Evolutionary conservation across 2,329 filamentous ascomycete genomes (phyloP).

Genomic region (Phaeophleospora eucalypticola): DNA sequence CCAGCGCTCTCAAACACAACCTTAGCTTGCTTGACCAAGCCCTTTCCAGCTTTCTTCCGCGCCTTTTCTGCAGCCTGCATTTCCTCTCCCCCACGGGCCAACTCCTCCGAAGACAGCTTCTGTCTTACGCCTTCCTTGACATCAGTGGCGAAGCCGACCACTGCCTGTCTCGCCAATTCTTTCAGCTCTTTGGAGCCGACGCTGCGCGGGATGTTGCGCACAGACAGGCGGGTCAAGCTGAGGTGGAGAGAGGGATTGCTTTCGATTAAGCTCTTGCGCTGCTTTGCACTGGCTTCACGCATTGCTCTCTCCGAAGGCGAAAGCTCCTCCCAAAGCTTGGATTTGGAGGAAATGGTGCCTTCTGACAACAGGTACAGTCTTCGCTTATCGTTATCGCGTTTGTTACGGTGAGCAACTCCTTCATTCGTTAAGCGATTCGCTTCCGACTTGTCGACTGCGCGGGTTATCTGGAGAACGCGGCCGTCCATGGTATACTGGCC

Average conservation of each 20-base stretch:
- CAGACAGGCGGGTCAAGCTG: slow-evolving; percentile 80
- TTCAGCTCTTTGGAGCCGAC: slow-evolving; percentile 86
- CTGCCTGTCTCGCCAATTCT: slow-evolving; percentile 81
- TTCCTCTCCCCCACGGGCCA: slow-evolving; percentile 70
- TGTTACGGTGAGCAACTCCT: slow-evolving; percentile 58
- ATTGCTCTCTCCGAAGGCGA: slow-evolving; percentile 77
- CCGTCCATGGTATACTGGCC: slow-evolving; percentile 89
- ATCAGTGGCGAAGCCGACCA: slow-evolving; percentile 89
- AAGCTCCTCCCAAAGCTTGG: slow-evolving; percentile 71
- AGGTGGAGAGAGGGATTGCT: slow-evolving; percentile 85
- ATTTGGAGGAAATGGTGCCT: slow-evolving; percentile 74
- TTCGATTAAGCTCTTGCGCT: slow-evolving; percentile 86
- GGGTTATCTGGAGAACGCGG: slow-evolving; percentile 76
- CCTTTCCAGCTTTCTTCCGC: slow-evolving; percentile 77
- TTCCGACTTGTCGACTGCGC: slow-evolving; percentile 78
- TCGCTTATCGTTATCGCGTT: slow-evolving; percentile 79
- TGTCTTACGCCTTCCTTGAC: slow-evolving; percentile 73
- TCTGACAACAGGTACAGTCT: slow-evolving; percentile 83
- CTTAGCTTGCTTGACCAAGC: slow-evolving; percentile 87
- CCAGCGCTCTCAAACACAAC: slow-evolving; percentile 86
- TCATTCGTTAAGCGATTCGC: slow-evolving; percentile 71
- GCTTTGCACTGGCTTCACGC: slow-evolving; percentile 79
- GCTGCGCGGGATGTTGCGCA: slow-evolving; percentile 84
- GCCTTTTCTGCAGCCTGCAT: slow-evolving; percentile 76
- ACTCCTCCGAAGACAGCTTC: slow-evolving; percentile 85